phyloP scores from a whole-genome alignment of 2,329 filamentous ascomycete genomes.

The Apiospora malaysiana region DNA sequence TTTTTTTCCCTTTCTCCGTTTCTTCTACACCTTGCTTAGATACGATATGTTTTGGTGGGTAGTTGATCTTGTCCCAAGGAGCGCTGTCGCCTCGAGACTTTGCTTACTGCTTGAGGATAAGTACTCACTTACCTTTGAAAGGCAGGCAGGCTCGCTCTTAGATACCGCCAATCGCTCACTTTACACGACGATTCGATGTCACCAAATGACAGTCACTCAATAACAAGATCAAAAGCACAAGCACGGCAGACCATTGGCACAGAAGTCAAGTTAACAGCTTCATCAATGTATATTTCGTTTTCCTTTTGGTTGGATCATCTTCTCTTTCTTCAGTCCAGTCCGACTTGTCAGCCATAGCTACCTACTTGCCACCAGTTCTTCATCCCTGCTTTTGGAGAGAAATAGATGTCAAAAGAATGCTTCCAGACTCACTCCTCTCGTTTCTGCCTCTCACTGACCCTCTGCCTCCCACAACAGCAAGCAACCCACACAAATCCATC shows the following conservation, averaged over 20 bases:
- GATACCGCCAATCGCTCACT: no score
- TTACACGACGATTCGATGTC: no score
- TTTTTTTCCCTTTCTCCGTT: no score
- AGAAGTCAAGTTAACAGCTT: not conserved
- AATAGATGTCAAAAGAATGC: slow-evolving; percentile 6
- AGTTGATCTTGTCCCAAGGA: no score
- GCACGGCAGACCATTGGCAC: not conserved
- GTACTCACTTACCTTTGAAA: no score
- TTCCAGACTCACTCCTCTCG: not conserved
- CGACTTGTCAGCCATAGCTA: slow-evolving; percentile 4
- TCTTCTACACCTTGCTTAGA: no score
- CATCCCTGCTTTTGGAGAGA: not conserved
- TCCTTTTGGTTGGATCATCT: not conserved
- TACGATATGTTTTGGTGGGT: no score
- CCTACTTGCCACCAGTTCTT: not conserved
- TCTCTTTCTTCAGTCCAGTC: not conserved
- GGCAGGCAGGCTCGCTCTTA: no score
- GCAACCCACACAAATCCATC: not conserved
- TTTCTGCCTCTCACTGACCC: no score
- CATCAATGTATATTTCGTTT: slow-evolving; percentile 4
- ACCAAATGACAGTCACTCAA: not conserved
- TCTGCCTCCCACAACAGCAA: no score
- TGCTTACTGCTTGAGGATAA: no score
- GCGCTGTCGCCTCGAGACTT: no score
- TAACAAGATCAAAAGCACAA: not conserved